A percentile compares a stretch with the other conserved stretches of the same genome.
Conservation (phyloP, 441 rosid species). For the Croton laevigatus region DNA sequence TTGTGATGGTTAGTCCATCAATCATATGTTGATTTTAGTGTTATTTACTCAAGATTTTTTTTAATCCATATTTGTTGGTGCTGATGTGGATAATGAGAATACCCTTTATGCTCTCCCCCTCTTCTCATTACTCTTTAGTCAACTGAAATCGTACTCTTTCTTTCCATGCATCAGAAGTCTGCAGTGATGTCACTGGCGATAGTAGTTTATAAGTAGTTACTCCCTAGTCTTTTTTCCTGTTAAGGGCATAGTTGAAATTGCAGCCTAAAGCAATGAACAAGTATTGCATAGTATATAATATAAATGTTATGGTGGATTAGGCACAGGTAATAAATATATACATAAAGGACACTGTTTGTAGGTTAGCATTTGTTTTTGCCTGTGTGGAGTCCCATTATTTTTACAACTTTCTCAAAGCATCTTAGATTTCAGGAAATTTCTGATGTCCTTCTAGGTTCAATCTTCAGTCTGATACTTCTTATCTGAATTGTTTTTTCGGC, state of each 20-base stretch:
- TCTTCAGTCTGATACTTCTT: constrained; percentile 1
- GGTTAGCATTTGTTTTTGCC: background rate
- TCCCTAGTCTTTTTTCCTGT: background rate
- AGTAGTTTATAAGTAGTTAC: background rate
- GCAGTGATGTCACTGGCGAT: background rate
- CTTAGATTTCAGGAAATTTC: background rate
- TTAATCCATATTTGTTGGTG: background rate
- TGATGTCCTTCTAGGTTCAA: constrained; percentile 4
- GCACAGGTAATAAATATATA: background rate
- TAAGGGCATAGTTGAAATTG: background rate
- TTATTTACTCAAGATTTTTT: background rate
- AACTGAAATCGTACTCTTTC: background rate
- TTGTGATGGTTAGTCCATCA: background rate
- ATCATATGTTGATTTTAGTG: background rate
- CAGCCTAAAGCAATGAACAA: background rate
- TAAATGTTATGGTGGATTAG: background rate
- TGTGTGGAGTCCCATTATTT: background rate
- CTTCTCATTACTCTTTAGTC: background rate
- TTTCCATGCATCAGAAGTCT: background rate
- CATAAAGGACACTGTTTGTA: no score
- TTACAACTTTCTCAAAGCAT: background rate
- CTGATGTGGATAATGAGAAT: background rate
- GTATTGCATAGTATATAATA: background rate
- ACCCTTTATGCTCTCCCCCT: background rate
- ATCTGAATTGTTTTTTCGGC: constrained; percentile 20